Conservation (phyloP, 192 early-diverging fungal genomes). For the Backusella liffmaniae region DNA sequence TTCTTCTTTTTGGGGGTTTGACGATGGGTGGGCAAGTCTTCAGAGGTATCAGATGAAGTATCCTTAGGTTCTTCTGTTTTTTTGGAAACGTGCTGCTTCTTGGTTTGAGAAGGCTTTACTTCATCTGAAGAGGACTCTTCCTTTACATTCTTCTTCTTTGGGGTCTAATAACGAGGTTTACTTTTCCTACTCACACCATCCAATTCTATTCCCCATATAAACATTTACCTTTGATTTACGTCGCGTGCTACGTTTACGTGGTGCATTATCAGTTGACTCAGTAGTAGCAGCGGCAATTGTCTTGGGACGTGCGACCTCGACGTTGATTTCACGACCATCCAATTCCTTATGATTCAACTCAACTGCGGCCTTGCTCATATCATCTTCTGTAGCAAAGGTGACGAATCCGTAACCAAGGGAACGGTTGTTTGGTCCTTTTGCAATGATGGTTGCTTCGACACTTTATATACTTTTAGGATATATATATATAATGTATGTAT, state of each 20-base stretch:
- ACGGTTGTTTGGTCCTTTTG: constrained; percentile 66
- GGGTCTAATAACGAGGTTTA: not conserved
- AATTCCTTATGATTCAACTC: constrained; percentile 80
- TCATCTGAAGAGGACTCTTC: not conserved
- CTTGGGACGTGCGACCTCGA: constrained; percentile 81
- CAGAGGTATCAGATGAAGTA: not conserved
- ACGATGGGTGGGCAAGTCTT: not conserved
- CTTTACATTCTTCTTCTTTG: not conserved
- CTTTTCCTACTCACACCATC: not conserved
- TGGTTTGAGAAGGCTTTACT: not conserved
- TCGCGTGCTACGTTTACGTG: constrained; percentile 28
- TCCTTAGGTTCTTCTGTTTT: too few relatives aligned
- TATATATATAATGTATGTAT: not conserved
- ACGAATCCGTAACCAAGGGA: constrained; percentile 96
- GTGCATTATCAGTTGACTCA: not conserved
- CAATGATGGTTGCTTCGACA: constrained; percentile 77
- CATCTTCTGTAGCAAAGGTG: constrained; percentile 68
- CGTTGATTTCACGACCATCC: constrained; percentile 86
- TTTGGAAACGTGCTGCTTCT: too few relatives aligned
- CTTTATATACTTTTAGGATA: constrained; percentile 29
- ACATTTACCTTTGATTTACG: constrained; percentile 24
- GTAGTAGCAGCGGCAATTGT: not conserved
- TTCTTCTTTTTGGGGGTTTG: constrained; percentile 7
- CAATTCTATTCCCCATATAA: not conserved
- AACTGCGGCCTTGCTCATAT: constrained; percentile 70